These are phyloP conservation scores for Diplodia seriata DNA, from an alignment of 2,329 filamentous ascomycete species.

Conservation along the genomic window DNA sequence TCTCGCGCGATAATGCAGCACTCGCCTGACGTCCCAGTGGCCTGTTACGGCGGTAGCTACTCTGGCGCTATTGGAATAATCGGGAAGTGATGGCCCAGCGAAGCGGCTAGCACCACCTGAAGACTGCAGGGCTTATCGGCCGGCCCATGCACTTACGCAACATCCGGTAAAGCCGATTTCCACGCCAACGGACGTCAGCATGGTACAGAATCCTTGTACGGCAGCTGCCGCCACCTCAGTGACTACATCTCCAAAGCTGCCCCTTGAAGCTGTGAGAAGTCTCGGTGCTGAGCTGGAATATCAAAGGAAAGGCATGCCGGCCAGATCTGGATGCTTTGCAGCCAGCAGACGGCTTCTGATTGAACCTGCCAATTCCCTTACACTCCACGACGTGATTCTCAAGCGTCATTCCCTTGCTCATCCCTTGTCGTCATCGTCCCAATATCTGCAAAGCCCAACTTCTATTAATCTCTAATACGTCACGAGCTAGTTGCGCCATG, in stretches of 20 bases:
- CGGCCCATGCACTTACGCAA: background rate
- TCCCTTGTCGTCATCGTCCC: background rate
- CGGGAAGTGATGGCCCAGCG: constrained; percentile 1
- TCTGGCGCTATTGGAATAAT: constrained; percentile 1
- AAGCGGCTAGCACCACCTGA: background rate
- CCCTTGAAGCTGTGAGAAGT: background rate
- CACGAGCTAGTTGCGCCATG: constrained; percentile 1
- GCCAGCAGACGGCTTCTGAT: background rate
- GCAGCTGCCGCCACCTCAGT: background rate
- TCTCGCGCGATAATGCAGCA: background rate
- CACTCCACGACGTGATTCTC: background rate
- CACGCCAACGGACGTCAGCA: background rate
- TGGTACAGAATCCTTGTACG: background rate
- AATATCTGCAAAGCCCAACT: background rate
- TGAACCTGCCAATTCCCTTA: background rate
- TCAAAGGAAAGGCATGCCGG: no score
- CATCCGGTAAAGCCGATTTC: background rate
- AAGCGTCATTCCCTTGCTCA: background rate
- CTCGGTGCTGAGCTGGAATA: background rate
- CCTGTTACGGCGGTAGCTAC: background rate
- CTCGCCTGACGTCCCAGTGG: background rate
- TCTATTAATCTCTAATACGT: background rate
- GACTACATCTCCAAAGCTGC: background rate
- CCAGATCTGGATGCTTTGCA: background rate
- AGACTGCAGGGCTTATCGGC: background rate